Evolutionary conservation across 2,329 filamentous ascomycete species (phyloP).

Genomic region (Trichoderma polysporum): DNA sequence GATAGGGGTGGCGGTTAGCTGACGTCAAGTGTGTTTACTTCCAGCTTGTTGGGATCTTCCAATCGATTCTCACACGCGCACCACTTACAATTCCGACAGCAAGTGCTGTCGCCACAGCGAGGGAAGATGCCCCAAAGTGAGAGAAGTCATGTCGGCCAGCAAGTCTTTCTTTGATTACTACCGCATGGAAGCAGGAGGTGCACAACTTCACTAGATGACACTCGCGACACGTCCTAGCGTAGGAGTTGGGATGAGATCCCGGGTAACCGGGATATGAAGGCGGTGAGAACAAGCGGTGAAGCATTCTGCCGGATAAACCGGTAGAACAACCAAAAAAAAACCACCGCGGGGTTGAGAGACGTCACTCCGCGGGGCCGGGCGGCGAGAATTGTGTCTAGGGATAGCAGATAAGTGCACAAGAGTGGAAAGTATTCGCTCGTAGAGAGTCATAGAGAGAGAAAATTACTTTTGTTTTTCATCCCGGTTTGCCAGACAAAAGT

Average conservation of each 20-base stretch:
- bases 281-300: slow-evolving; percentile 25
- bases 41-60: not conserved
- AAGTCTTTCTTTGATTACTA: not conserved
- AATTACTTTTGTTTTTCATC: not conserved
- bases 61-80: not conserved
- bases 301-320: slow-evolving; percentile 24
- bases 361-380: slow-evolving; percentile 21
- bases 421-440: not conserved
- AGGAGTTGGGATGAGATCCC: not conserved
- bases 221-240: not conserved
- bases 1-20: slow-evolving; percentile 25
- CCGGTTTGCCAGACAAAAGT: not conserved
- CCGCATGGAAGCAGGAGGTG: slow-evolving; percentile 9
- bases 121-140: slow-evolving; percentile 48
- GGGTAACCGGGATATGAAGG: slow-evolving; percentile 7
- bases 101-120: slow-evolving; percentile 72
- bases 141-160: slow-evolving; percentile 41
- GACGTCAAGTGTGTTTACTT: slow-evolving; percentile 10
- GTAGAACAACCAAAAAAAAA: not conserved
- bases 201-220: not conserved
- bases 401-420: not conserved
- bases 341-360: slow-evolving; percentile 15
- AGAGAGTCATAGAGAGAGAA: not conserved
- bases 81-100: slow-evolving; percentile 73
- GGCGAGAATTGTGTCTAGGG: not conserved